Conservation (phyloP, 2,329 filamentous ascomycete species). For the Ophiocordyceps unilateralis region DNA sequence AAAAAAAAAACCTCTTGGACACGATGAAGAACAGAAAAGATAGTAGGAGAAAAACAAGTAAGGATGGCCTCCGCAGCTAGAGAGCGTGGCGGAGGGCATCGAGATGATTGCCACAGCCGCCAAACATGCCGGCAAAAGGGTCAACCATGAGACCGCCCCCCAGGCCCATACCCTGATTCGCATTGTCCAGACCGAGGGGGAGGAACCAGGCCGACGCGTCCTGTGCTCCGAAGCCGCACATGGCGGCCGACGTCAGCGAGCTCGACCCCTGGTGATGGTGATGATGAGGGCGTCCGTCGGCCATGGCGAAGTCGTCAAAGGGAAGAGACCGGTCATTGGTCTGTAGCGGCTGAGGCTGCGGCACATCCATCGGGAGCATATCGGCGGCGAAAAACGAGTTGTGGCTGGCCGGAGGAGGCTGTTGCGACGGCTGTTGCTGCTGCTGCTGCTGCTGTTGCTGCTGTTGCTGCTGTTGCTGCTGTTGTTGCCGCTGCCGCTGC, state of each 20-base stretch:
- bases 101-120: constrained; percentile 16
- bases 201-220: constrained; percentile 70
- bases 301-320: constrained; percentile 46
- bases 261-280: constrained; percentile 5
- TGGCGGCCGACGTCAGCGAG: constrained; percentile 6
- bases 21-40: background rate
- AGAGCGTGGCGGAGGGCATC: constrained; percentile 15
- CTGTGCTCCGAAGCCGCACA: constrained; percentile 12
- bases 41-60: too few species aligned
- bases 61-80: constrained; percentile 2
- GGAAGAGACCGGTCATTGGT: constrained; percentile 63
- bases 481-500: constrained; percentile 12
- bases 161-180: constrained; percentile 33
- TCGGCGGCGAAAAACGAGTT: constrained; percentile 30
- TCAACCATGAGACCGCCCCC: constrained; percentile 25
- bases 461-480: constrained; percentile 6
- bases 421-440: background rate
- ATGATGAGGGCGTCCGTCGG: constrained; percentile 12
- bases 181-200: constrained; percentile 79
- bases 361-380: constrained; percentile 33
- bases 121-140: constrained; percentile 31
- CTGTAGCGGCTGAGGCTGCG: constrained; percentile 18
- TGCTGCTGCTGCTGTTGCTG: constrained; percentile 10
- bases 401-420: constrained; percentile 3
- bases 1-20: too few species aligned